These are phyloP conservation scores for Cladobotryum protrusum DNA, from an alignment of 2,329 filamentous ascomycete species.

Conservation along the genomic window DNA sequence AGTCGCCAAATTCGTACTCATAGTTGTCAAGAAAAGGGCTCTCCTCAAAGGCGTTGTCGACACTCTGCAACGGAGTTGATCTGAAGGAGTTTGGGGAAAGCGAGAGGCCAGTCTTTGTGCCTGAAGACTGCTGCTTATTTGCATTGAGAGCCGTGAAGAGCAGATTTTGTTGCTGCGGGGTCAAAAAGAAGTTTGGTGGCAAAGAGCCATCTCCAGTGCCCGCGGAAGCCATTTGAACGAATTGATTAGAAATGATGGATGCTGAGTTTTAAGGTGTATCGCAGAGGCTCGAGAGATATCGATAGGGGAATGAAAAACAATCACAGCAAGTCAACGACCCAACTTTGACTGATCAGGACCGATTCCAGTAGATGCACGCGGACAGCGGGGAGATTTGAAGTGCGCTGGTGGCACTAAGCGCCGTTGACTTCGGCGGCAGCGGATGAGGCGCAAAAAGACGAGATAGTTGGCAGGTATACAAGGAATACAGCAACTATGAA, in stretches of 20 bases:
- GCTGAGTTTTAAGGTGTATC: neutral
- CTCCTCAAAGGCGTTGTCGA: constrained; percentile 49
- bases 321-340: too few relatives aligned
- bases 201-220: constrained; percentile 36
- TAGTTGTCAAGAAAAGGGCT: constrained; percentile 77
- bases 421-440: too few relatives aligned
- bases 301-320: too few relatives aligned
- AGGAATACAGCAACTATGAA: too few relatives aligned
- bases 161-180: constrained; percentile 69
- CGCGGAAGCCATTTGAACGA: constrained; percentile 43
- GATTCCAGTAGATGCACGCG: neutral
- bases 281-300: neutral
- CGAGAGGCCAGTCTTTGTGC: constrained; percentile 23
- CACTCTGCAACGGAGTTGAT: constrained; percentile 40
- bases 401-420: neutral
- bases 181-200: constrained; percentile 59
- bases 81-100: constrained; percentile 45
- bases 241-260: neutral
- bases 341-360: too few relatives aligned
- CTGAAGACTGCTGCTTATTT: constrained; percentile 43
- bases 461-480: too few relatives aligned
- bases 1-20: constrained; percentile 71
- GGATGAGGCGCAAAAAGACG: too few relatives aligned
- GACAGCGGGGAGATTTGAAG: neutral
- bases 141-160: constrained; percentile 71